Conservation (phyloP, 257 asterid genomes). For the Nicotiana obtusifolia region DNA sequence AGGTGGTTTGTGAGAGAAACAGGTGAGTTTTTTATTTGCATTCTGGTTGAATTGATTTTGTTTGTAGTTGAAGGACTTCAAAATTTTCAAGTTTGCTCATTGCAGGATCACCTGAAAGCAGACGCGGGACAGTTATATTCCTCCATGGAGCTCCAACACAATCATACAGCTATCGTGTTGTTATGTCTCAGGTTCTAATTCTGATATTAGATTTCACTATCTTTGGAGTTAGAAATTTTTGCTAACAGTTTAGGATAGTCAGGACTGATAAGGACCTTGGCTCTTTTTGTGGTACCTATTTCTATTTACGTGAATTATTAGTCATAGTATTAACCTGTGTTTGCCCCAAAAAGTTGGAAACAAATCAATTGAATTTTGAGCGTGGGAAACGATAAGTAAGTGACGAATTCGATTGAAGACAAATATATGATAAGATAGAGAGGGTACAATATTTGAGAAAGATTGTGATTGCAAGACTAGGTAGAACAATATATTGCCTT, state of each 20-base stretch:
- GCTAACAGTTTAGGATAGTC: background rate
- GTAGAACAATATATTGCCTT: too few relatives aligned
- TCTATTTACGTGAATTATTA: background rate
- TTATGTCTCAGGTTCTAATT: constrained; percentile 79
- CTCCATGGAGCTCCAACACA: constrained; percentile 99
- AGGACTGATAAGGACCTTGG: background rate
- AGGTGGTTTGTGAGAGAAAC: constrained; percentile 99
- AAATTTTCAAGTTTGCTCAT: constrained; percentile 12
- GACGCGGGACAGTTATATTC: constrained; percentile 77
- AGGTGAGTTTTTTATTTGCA: constrained; percentile 35
- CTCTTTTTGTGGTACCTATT: background rate
- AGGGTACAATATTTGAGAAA: too few relatives aligned
- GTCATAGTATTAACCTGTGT: background rate
- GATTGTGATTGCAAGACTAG: too few relatives aligned
- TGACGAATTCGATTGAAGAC: too few relatives aligned
- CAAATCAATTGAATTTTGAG: too few relatives aligned
- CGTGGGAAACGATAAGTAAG: too few relatives aligned
- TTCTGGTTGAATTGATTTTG: background rate
- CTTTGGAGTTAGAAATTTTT: background rate
- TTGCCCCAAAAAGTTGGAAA: too few relatives aligned
- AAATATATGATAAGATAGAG: too few relatives aligned
- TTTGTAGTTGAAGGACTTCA: background rate
- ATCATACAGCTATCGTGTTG: constrained; percentile 88
- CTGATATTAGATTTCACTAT: constrained; percentile 9
- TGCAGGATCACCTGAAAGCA: constrained; percentile 70